Percentiles rank a stretch among this genome's conserved stretches.
Conservation (phyloP, 169 alveolate genomes). For the Plasmodium gaboni region DNA sequence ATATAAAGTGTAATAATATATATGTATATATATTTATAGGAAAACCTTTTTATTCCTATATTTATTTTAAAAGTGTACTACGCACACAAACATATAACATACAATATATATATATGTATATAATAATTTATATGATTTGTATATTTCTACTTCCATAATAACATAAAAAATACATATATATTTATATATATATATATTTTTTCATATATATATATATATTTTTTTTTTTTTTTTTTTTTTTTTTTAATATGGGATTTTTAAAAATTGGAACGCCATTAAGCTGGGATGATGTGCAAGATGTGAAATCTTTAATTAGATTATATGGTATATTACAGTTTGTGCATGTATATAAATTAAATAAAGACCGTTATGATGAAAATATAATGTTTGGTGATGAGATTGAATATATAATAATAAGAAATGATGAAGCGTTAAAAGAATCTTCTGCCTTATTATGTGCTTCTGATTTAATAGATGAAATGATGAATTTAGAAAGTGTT, state of each 20-base stretch:
- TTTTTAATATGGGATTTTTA: slow-evolving; percentile 46
- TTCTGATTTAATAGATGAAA: slow-evolving; percentile 74
- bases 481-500: slow-evolving; percentile 66
- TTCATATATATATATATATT: too few relatives aligned
- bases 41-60: too few relatives aligned
- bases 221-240: too few relatives aligned
- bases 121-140: too few relatives aligned
- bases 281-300: slow-evolving; percentile 70
- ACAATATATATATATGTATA: too few relatives aligned
- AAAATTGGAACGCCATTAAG: slow-evolving; percentile 76
- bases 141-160: too few relatives aligned
- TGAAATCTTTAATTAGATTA: slow-evolving; percentile 48
- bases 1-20: too few relatives aligned
- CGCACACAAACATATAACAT: too few relatives aligned
- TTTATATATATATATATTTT: too few relatives aligned
- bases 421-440: slow-evolving; percentile 66
- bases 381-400: slow-evolving; percentile 83
- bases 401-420: slow-evolving; percentile 72
- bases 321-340: slow-evolving; percentile 80
- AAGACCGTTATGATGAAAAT: slow-evolving; percentile 74
- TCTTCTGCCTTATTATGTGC: slow-evolving; percentile 79
- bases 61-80: too few relatives aligned
- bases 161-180: too few relatives aligned
- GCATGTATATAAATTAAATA: slow-evolving; percentile 74
- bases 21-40: too few relatives aligned